Evolutionary conservation across 495 filamentous ascomycete genomes (phyloP).

Genomic region (Umbilicaria muhlenbergii): DNA sequence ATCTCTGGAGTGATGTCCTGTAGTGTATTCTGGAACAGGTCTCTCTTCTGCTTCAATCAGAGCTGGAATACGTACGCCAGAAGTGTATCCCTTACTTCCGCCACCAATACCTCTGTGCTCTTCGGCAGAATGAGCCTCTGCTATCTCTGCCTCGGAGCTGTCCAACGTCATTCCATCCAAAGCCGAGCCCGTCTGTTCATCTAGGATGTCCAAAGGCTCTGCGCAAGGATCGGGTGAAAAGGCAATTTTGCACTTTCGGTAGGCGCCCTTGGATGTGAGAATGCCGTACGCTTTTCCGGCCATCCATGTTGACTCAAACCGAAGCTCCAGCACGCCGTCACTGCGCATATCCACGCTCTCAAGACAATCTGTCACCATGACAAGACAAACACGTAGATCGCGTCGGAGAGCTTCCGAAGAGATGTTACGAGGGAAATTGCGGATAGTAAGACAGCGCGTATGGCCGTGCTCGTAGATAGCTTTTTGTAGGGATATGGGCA

Average conservation of each 20-base stretch:
- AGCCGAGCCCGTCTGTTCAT: neutral
- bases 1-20: too few species aligned
- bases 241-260: neutral
- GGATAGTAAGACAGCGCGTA: constrained; percentile 8
- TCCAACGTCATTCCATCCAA: too few species aligned
- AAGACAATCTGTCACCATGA: neutral
- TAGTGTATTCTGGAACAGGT: too few species aligned
- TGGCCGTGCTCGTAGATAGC: neutral
- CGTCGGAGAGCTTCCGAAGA: neutral
- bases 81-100: too few species aligned
- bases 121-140: too few species aligned
- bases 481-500: neutral
- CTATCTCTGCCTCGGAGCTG: too few species aligned
- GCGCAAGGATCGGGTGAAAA: constrained; percentile 8
- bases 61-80: too few species aligned
- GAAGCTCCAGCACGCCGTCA: constrained; percentile 2
- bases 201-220: neutral
- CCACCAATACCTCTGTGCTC: too few species aligned
- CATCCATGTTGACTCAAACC: constrained; percentile 2
- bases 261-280: neutral
- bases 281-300: neutral
- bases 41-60: too few species aligned
- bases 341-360: neutral
- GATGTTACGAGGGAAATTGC: neutral
- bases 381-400: neutral